phyloP scores from a whole-genome alignment of 139 green algal genomes.

The Microglena sp. region DNA sequence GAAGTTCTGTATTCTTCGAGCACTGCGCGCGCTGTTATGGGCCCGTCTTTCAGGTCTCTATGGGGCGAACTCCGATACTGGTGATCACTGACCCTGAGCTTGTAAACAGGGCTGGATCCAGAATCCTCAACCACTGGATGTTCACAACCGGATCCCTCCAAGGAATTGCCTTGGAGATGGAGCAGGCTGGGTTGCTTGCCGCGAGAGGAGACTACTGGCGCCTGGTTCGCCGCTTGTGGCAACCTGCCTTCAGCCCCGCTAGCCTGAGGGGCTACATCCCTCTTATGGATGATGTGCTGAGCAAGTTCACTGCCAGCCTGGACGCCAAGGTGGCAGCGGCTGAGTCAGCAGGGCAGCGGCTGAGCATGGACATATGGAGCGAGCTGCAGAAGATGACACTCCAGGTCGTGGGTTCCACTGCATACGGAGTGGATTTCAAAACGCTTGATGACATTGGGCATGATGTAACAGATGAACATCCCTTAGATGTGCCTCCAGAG shows the following conservation, averaged over 20 bases:
- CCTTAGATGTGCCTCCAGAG: too few relatives aligned
- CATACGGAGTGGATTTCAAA: conserved; percentile 4
- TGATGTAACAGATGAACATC: too few relatives aligned
- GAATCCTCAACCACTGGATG: background rate
- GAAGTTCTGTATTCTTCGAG: too few relatives aligned
- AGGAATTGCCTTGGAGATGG: background rate
- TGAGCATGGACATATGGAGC: background rate
- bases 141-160: too few relatives aligned
- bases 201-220: background rate
- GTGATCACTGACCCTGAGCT: conserved; percentile 6
- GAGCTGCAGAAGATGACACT: conserved; percentile 8
- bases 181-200: background rate
- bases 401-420: conserved; percentile 2
- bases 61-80: background rate
- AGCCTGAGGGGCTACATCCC: background rate
- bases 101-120: background rate
- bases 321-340: too few relatives aligned
- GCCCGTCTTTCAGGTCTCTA: background rate
- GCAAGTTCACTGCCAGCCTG: background rate
- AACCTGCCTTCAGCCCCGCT: background rate
- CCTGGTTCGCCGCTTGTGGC: background rate
- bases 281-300: background rate
- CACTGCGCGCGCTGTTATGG: too few relatives aligned
- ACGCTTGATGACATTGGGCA: too few relatives aligned
- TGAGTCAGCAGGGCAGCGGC: background rate